Percentiles rank a stretch among this genome's conserved stretches.
phyloP scores from a whole-genome alignment of 1,284 basidiomycete species.

The Trichosporon sp. region DNA sequence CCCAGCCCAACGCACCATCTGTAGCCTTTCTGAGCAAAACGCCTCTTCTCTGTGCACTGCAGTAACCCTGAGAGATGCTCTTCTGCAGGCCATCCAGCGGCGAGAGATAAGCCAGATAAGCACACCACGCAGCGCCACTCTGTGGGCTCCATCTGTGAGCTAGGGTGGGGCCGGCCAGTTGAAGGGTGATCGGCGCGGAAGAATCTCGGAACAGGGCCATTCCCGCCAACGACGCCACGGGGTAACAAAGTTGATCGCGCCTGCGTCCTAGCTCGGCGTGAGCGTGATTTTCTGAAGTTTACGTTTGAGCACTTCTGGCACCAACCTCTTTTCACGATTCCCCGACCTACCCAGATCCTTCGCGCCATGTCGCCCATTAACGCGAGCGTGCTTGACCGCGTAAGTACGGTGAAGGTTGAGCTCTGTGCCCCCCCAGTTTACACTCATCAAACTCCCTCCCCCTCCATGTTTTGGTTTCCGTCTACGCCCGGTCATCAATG shows the following conservation, averaged over 20 bases:
- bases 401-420: background rate
- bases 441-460: no score
- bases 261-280: background rate
- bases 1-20: no score
- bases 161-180: background rate
- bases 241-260: background rate
- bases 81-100: no score
- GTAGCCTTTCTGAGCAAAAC: no score
- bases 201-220: background rate
- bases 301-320: background rate
- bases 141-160: background rate
- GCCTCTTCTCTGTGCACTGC: no score
- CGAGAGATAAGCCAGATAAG: background rate
- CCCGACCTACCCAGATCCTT: background rate
- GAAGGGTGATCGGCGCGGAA: background rate
- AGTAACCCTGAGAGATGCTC: no score
- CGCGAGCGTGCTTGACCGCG: constrained; percentile 14
- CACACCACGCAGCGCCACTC: background rate
- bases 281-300: background rate
- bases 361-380: constrained; percentile 19
- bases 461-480: no score
- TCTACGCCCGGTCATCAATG: no score
- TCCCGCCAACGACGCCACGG: constrained; percentile 1
- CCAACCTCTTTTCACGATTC: background rate
- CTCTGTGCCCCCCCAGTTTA: no score